A percentile compares a stretch with the other conserved stretches of the same genome.
These are phyloP conservation scores for Cladorrhinum sp. DNA, from an alignment of 2,329 filamentous ascomycete genomes.

Conservation along the genomic window DNA sequence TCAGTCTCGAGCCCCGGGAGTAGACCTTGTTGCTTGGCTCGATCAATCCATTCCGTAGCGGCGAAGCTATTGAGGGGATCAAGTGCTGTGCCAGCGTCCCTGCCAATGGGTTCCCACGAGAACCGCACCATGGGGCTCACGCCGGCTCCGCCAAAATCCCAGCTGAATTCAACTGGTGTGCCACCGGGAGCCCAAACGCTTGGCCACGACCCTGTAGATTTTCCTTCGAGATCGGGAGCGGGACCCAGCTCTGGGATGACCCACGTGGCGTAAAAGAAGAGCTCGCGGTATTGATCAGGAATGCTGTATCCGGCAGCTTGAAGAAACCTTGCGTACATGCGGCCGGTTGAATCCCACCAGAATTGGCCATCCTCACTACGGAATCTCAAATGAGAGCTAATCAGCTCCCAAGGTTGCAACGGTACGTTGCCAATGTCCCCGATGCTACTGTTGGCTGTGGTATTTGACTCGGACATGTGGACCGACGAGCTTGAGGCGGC, in stretches of 20 bases:
- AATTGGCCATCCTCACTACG: conserved; percentile 26
- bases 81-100: conserved; percentile 23
- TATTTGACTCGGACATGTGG: too few relatives aligned
- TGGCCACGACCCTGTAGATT: conserved; percentile 15
- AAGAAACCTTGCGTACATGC: conserved; percentile 27
- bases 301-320: conserved; percentile 26
- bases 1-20: conserved; percentile 26
- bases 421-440: too few relatives aligned
- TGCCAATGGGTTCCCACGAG: conserved; percentile 28
- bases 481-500: too few relatives aligned
- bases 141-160: conserved; percentile 23
- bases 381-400: conserved; percentile 24
- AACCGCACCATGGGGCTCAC: conserved; percentile 19
- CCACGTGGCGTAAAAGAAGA: conserved; percentile 27
- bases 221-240: conserved; percentile 18
- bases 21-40: conserved; percentile 20
- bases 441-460: too few relatives aligned
- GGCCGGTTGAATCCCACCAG: conserved; percentile 29
- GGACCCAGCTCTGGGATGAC: conserved; percentile 26
- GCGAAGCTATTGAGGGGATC: conserved; percentile 26
- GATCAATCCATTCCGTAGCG: conserved; percentile 22
- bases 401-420: conserved; percentile 22
- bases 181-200: conserved; percentile 27
- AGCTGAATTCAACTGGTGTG: conserved; percentile 28
- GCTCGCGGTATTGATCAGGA: conserved; percentile 27